Evolutionary conservation across 257 asterid species (phyloP).

Genomic region (Plectranthus barbatus): DNA sequence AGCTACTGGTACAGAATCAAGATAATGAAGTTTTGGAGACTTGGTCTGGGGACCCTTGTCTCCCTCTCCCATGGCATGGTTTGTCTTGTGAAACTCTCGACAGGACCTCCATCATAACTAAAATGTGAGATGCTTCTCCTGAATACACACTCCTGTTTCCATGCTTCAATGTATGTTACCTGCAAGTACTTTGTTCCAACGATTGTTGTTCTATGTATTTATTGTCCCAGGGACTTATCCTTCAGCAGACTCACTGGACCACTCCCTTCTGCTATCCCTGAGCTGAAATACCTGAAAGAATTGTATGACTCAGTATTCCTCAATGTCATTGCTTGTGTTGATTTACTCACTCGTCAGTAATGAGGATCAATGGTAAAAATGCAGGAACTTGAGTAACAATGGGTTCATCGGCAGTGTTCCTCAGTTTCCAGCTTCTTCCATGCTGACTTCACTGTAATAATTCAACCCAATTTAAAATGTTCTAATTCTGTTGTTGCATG

Average conservation of each 20-base stretch:
- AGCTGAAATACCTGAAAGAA: conserved; percentile 47
- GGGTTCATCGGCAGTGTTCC: conserved; percentile 38
- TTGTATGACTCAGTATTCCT: conserved; percentile 31
- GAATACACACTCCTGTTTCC: not conserved
- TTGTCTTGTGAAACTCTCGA: conserved; percentile 37
- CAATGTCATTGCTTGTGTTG: not conserved
- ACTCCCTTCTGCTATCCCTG: conserved; percentile 44
- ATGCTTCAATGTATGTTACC: not conserved
- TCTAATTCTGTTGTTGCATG: not conserved
- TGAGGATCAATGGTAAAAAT: conserved; percentile 7
- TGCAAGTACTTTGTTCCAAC: not conserved
- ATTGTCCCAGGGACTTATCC: conserved; percentile 43
- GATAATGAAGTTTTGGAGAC: conserved; percentile 34
- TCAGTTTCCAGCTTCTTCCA: conserved; percentile 33
- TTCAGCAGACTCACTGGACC: conserved; percentile 34
- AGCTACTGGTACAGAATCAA: conserved; percentile 38
- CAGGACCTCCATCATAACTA: conserved; percentile 29
- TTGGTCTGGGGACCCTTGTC: conserved; percentile 72
- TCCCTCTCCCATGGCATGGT: conserved; percentile 65
- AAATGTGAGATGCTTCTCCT: conserved; percentile 39
- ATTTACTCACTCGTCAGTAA: not conserved
- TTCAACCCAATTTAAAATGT: not conserved
- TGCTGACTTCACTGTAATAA: conserved; percentile 37
- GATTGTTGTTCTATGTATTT: not conserved
- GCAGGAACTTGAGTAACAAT: conserved; percentile 55